Conservation (phyloP, 768 basidiomycete genomes). For the Astraeus odoratus region DNA sequence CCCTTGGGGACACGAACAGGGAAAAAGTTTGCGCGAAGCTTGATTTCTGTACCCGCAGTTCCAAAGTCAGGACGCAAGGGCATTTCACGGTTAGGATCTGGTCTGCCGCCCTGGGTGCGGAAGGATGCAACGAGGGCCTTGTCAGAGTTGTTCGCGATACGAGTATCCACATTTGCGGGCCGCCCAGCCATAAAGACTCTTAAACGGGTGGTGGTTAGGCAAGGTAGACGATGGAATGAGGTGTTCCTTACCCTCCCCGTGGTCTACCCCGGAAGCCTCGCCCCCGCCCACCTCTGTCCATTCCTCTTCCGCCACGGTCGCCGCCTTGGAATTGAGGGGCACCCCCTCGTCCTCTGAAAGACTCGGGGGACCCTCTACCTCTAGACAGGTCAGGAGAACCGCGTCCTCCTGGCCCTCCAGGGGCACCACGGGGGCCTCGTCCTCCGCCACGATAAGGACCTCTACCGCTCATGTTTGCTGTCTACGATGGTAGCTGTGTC, state of each 20-base stretch:
- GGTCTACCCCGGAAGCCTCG: conserved; percentile 27
- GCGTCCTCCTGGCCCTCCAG: conserved; percentile 26
- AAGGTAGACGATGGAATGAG: background rate
- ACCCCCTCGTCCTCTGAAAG: conserved; percentile 15
- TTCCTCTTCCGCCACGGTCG: too few species aligned
- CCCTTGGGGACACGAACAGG: conserved; percentile 40
- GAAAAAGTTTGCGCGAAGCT: conserved; percentile 49
- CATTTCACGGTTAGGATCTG: conserved; percentile 25
- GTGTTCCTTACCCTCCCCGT: conserved; percentile 35
- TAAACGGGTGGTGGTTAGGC: background rate
- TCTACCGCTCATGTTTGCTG: conserved; percentile 28
- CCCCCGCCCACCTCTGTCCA: conserved; percentile 22
- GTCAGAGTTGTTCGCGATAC: conserved; percentile 38
- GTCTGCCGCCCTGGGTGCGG: conserved; percentile 17
- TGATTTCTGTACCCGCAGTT: conserved; percentile 34
- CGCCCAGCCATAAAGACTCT: conserved; percentile 36
- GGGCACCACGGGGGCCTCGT: conserved; percentile 14
- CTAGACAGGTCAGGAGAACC: conserved; percentile 19
- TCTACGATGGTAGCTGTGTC: background rate
- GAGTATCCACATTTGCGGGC: conserved; percentile 46
- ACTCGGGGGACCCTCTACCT: conserved; percentile 15
- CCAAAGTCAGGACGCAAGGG: conserved; percentile 47
- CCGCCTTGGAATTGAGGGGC: too few species aligned
- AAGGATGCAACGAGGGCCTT: conserved; percentile 36
- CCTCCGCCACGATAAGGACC: conserved; percentile 22